Evolutionary conservation across 192 early-diverging fungal genomes (phyloP), one percentile per base, ranked within the genome.

Genomic region (Backusella morwellensis): DNA sequence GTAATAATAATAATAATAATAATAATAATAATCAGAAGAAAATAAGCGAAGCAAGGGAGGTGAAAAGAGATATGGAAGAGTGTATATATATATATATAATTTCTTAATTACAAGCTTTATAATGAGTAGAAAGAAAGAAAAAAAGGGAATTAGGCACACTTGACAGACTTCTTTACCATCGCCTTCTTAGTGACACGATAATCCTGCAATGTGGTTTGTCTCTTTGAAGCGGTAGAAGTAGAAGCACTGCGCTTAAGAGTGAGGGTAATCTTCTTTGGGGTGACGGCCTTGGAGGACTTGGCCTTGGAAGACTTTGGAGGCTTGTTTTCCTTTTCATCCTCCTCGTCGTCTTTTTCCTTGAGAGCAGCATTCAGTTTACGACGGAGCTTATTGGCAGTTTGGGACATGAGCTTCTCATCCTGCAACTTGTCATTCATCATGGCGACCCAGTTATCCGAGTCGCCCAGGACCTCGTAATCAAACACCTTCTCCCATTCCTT

Each of bases 401-500:
- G 68, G 14, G 68, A 44, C 66, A 77, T 70, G 6, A 68, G 32
- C 19, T 77, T 66, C 5, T 52, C 40, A 19, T 77, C 69, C 4
- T 21, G 6, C 2, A 77, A 5, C 72, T 77, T 77, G 12, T 56
- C 15, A 5, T 70, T 35, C 8, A 40, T 77, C 19, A 77, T 41
- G 23, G 71, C 41, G 15, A 86, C 84, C 88, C 88, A 89, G 19
- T 85, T 86, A 80, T 96, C 95, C 3, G 89, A 84, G 40, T 89
- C 87, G 19, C 90, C 92, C 59, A 91, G 56, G 3, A 97, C 75
- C 75, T 90, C 86, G 78, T 91, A 92, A 82, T 97, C 95, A 89
- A 97, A 93, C 8, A 94, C 80, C 1, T 80, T 84, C 23, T 88
- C 90, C 94, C 94, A 97, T 73, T 95, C 92, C 68, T 90, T 89